These are phyloP conservation scores for Daldinia eschscholtzii DNA, from an alignment of 2,329 filamentous ascomycete genomes.

Conservation along the genomic window DNA sequence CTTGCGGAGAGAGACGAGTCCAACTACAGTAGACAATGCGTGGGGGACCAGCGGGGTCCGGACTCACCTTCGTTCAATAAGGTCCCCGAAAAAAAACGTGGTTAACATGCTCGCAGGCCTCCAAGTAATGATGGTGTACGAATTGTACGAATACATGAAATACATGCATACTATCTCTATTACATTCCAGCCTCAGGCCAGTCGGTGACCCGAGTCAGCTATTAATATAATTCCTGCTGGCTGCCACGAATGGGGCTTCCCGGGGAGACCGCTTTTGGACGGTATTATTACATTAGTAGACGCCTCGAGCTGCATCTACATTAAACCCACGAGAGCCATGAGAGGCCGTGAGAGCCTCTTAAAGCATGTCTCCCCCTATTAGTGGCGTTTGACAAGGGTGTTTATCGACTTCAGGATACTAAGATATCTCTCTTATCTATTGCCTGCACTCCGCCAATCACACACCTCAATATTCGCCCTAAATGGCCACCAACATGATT, in stretches of 20 bases:
- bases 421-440: constrained; percentile 43
- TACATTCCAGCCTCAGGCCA: constrained; percentile 7
- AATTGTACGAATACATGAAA: constrained; percentile 3
- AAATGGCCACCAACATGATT: constrained; percentile 42
- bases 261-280: constrained; percentile 20
- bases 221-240: constrained; percentile 23
- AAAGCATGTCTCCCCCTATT: constrained; percentile 36
- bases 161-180: constrained; percentile 12
- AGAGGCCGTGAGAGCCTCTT: constrained; percentile 21
- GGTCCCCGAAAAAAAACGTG: constrained; percentile 14
- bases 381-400: constrained; percentile 35
- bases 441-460: constrained; percentile 38
- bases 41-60: constrained; percentile 31
- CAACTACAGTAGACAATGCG: constrained; percentile 17
- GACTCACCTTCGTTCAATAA: constrained; percentile 10
- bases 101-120: constrained; percentile 21
- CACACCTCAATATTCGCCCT: constrained; percentile 33
- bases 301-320: constrained; percentile 31
- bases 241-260: constrained; percentile 17
- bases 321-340: constrained; percentile 34
- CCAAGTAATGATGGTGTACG: constrained; percentile 17
- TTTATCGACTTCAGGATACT: constrained; percentile 31
- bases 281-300: constrained; percentile 30
- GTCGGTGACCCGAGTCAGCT: not conserved
- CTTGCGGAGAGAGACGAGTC: constrained; percentile 15